Conservation (phyloP, 1,284 basidiomycete genomes). For the Cronartium quercuum region DNA sequence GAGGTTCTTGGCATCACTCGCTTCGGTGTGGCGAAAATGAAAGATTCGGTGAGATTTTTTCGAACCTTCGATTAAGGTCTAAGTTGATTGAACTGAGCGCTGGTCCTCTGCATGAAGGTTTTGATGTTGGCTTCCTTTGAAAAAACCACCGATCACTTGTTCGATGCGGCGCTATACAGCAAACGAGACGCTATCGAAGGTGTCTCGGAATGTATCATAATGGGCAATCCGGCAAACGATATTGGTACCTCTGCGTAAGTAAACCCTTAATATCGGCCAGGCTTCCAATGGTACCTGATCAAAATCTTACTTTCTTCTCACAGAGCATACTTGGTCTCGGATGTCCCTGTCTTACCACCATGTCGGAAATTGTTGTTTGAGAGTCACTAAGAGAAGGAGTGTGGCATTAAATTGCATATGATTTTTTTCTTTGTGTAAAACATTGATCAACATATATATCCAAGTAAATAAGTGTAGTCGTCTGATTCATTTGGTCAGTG, state of each 20-base stretch:
- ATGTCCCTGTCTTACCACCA: constrained; percentile 26
- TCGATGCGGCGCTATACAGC: constrained; percentile 92
- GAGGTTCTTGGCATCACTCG: constrained; percentile 98
- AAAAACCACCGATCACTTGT: constrained; percentile 98
- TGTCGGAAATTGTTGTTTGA: constrained; percentile 33
- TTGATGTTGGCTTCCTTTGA: constrained; percentile 99
- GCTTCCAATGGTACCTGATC: neutral
- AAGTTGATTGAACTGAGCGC: neutral
- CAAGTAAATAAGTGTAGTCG: no score
- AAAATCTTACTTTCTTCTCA: neutral
- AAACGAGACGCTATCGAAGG: constrained; percentile 93
- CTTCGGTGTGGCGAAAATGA: constrained; percentile 99
- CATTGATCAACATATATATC: no score
- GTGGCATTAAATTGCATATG: no score
- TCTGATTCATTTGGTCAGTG: no score
- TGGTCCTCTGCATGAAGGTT: constrained; percentile 7
- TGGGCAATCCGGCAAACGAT: constrained; percentile 94
- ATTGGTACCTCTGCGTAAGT: constrained; percentile 89
- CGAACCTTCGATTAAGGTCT: neutral
- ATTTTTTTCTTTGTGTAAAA: no score
- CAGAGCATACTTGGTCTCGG: constrained; percentile 37
- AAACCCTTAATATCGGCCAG: neutral
- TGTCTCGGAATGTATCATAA: constrained; percentile 98
- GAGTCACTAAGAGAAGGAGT: neutral
- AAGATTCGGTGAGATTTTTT: constrained; percentile 70